Evolutionary conservation across 805 yeast species (phyloP).

Genomic region (Saturnispora besseyi): DNA sequence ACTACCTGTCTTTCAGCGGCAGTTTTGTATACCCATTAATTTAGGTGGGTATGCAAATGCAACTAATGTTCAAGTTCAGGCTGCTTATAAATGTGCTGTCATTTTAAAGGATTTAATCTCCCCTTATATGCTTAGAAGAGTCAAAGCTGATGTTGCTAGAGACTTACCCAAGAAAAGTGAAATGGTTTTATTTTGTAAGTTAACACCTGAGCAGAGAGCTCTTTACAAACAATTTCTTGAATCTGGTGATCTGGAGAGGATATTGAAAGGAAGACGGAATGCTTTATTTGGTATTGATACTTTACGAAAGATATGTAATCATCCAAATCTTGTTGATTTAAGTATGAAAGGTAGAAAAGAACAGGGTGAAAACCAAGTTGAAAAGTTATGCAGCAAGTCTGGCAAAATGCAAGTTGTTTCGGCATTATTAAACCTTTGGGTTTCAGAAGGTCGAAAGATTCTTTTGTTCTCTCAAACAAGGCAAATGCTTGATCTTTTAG

Average conservation of each 20-base stretch:
- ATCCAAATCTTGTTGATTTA: conserved; percentile 71
- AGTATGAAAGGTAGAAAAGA: conserved; percentile 26
- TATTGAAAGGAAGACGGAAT: conserved; percentile 66
- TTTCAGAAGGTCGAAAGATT: conserved; percentile 63
- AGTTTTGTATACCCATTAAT: conserved; percentile 87
- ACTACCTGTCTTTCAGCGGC: conserved; percentile 85
- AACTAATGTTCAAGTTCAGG: conserved; percentile 87
- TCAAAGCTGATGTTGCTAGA: conserved; percentile 90
- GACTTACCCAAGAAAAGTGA: conserved; percentile 91
- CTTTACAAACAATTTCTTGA: conserved; percentile 67
- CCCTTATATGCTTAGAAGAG: conserved; percentile 78
- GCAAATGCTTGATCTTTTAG: conserved; percentile 87
- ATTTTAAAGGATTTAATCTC: conserved; percentile 79
- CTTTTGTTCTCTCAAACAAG: conserved; percentile 86
- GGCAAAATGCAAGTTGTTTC: conserved; percentile 90
- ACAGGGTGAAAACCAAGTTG: conserved; percentile 10
- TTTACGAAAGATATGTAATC: conserved; percentile 87
- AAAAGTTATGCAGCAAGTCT: conserved; percentile 41
- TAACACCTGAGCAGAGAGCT: conserved; percentile 67
- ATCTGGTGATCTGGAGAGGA: conserved; percentile 66
- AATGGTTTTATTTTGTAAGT: conserved; percentile 84
- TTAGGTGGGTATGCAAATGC: conserved; percentile 99
- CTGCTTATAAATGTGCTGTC: conserved; percentile 94
- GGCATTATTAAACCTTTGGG: conserved; percentile 70
- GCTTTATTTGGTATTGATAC: conserved; percentile 86